A percentile compares a stretch with the other conserved stretches of the same genome.
These are phyloP conservation scores for Huntiella savannae DNA, from an alignment of 2,329 filamentous ascomycete genomes.

Conservation along the genomic window DNA sequence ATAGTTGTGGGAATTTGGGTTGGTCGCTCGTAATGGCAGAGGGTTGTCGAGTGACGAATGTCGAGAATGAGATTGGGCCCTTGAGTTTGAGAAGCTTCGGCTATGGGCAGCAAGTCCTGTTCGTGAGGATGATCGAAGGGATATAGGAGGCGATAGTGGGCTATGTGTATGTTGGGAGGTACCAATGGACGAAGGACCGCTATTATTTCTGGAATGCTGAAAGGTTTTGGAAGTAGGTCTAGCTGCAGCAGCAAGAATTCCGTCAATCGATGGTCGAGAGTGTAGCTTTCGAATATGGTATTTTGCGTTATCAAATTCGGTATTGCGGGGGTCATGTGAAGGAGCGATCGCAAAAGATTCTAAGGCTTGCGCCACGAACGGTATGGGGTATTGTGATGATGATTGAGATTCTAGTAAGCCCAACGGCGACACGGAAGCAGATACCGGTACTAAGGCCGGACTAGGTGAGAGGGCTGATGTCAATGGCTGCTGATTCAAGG, in stretches of 20 bases:
- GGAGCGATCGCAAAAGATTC: too few relatives aligned
- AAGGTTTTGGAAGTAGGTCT: background rate
- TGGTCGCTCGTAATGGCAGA: constrained; percentile 17
- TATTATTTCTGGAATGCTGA: background rate
- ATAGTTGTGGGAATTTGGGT: constrained; percentile 17
- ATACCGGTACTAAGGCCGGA: background rate
- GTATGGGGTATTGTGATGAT: too few relatives aligned
- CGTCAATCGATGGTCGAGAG: background rate
- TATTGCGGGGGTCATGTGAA: too few relatives aligned
- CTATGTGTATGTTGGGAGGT: background rate
- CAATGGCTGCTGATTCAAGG: background rate
- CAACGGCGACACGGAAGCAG: background rate
- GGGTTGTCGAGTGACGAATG: constrained; percentile 40
- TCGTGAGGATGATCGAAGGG: constrained; percentile 1
- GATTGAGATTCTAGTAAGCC: too few relatives aligned
- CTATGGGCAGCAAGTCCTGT: constrained; percentile 17
- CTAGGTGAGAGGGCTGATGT: background rate
- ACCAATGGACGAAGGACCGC: background rate
- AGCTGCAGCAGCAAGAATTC: constrained; percentile 1
- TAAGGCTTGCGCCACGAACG: too few relatives aligned
- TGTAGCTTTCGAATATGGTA: too few relatives aligned
- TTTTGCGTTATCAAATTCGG: too few relatives aligned
- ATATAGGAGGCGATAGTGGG: background rate
- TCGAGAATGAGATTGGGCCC: constrained; percentile 31
- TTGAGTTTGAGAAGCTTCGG: constrained; percentile 25